Conservation (phyloP, 768 basidiomycete genomes). For the Suillus ampliporus region DNA sequence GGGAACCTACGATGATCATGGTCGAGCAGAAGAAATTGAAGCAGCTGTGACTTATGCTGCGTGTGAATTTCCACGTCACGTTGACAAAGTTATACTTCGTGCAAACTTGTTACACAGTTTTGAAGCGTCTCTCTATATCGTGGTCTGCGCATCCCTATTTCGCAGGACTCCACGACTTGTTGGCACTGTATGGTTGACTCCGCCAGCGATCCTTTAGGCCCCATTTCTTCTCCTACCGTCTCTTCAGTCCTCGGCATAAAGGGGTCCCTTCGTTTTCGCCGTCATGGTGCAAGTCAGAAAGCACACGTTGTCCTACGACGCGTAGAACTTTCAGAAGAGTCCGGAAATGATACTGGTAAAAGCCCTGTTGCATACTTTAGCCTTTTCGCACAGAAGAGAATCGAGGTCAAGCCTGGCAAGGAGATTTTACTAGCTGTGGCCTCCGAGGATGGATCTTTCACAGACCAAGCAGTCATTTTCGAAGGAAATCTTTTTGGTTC, state of each 20-base stretch:
- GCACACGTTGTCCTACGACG: slow-evolving; percentile 72
- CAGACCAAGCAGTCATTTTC: slow-evolving; percentile 62
- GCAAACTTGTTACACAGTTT: slow-evolving; percentile 13
- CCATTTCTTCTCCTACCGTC: slow-evolving; percentile 41
- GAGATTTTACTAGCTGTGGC: slow-evolving; percentile 68
- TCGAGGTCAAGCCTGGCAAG: slow-evolving; percentile 73
- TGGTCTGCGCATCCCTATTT: slow-evolving; percentile 16
- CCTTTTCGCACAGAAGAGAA: slow-evolving; percentile 70
- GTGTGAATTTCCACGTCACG: slow-evolving; percentile 10
- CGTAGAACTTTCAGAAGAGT: slow-evolving; percentile 54
- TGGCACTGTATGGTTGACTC: slow-evolving; percentile 41
- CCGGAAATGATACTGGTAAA: slow-evolving; percentile 47
- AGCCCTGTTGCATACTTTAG: slow-evolving; percentile 57
- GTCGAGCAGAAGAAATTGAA: too few relatives aligned
- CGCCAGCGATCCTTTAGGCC: slow-evolving; percentile 41
- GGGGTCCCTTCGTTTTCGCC: slow-evolving; percentile 65
- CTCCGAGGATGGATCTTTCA: slow-evolving; percentile 55
- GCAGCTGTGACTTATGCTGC: background rate
- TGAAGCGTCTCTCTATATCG: slow-evolving; percentile 14
- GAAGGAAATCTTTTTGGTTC: slow-evolving; percentile 53
- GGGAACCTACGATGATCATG: background rate
- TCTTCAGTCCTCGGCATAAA: slow-evolving; percentile 66
- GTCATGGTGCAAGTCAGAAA: slow-evolving; percentile 69
- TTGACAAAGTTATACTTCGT: slow-evolving; percentile 20
- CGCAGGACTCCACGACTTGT: slow-evolving; percentile 19